Evolutionary conservation across 2,329 filamentous ascomycete species (phyloP), one percentile per base, ranked within the genome.

Genomic region (Rutstroemia sp.): DNA sequence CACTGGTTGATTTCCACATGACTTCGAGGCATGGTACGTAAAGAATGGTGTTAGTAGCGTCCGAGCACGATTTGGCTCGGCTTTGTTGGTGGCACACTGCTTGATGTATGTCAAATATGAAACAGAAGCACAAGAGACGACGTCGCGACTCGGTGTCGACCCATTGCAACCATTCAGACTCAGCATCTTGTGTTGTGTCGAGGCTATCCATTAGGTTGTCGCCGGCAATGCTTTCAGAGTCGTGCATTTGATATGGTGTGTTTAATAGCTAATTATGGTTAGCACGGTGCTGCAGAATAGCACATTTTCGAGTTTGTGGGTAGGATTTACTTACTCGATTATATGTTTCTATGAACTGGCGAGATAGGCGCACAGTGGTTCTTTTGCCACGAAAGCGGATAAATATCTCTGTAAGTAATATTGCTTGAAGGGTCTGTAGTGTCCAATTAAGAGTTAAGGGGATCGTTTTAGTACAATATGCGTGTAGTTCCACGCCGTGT

Each of bases 51-150:
- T 25, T 51, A 4, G 47, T 56, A 8, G 54, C 44, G 30, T 60
- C 53, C 4, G 50, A 14, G 37, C 16, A 25, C 25, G 38, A 14
- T 19, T 58, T 57, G 16, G 49, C 46, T 39, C 54, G 57, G 8
- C 58, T 50, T 39, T 59, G 63, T 66, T 83, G 77, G 48, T 66
- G 63, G 62, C 80, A 83, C 59, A 77, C 71, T 59, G 78, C 75
- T 64, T 78, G 75, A 59, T 83, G 80, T 6, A 77, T 72, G 65
- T 84, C 81, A 56, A 81, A 71, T 53, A 81, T 69, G 67, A 83
- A 81, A 69, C 79, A 83, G 14, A 75, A 76, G 37, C 77, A 72
- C n/a, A 82, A 70, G 27, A 84, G 72, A 44, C 81, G 76, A 55
- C 79, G 76, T 54, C 72, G 73, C 7, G 77, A 72, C 68, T 85